Evolutionary conservation across 345 rosid genomes (phyloP).

Genomic region (Stellera chamaejasme): DNA sequence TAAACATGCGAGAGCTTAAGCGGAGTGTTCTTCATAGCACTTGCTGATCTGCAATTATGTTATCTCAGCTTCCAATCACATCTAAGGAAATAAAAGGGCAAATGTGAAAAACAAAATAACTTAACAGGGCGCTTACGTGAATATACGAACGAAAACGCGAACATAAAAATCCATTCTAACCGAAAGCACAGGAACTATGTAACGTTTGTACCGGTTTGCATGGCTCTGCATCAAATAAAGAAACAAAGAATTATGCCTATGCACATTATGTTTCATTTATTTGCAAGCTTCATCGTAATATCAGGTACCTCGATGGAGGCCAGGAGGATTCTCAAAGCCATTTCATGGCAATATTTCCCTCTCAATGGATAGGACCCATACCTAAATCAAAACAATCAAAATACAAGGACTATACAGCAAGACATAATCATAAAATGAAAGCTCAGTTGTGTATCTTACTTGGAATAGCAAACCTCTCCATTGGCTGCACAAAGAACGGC

Average conservation of each 20-base stretch:
- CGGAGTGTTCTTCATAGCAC: constrained; percentile 98
- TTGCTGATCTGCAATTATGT: constrained; percentile 71
- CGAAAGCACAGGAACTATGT: constrained; percentile 89
- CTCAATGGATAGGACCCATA: constrained; percentile 92
- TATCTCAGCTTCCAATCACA: constrained; percentile 15
- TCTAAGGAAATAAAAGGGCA: neutral
- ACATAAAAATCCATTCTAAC: constrained; percentile 96
- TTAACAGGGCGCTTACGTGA: constrained; percentile 54
- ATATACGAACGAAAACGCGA: constrained; percentile 89
- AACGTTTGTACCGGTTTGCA: constrained; percentile 97
- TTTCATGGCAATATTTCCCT: constrained; percentile 97
- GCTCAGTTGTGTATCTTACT: constrained; percentile 49
- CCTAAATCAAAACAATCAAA: constrained; percentile 33
- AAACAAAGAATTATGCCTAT: constrained; percentile 1
- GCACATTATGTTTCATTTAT: neutral
- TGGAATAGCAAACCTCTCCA: constrained; percentile 99
- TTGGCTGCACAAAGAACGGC: constrained; percentile 98
- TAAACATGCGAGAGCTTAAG: constrained; percentile 96
- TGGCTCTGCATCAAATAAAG: constrained; percentile 62
- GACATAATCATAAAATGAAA: constrained; percentile 6
- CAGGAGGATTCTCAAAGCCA: constrained; percentile 97
- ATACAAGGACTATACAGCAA: constrained; percentile 13
- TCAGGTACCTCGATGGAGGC: constrained; percentile 82
- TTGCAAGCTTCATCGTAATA: neutral
- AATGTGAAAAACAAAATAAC: constrained; percentile 3